Evolutionary conservation across 23 red algal genomes (phyloP).

Genomic region (Gracilaria domingensis): DNA sequence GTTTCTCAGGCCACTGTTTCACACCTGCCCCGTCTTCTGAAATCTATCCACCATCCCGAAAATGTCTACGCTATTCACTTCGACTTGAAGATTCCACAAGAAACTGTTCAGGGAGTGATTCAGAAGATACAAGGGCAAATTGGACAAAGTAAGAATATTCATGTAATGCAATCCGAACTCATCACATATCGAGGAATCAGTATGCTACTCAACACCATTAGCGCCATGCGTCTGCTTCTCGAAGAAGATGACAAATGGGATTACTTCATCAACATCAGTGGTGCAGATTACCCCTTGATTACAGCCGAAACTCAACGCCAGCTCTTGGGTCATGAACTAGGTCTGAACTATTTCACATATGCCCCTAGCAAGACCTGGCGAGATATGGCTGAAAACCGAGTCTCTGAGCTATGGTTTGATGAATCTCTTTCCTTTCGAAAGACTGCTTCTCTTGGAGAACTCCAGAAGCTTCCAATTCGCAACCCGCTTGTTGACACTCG

Average conservation of each 20-base stretch:
- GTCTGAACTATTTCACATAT: conserved; percentile 80
- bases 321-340: conserved; percentile 50
- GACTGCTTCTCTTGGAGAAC: conserved; percentile 14
- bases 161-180: conserved; percentile 83
- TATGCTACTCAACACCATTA: conserved; percentile 90
- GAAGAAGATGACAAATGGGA: conserved; percentile 60
- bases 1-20: conserved; percentile 41
- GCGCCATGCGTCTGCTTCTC: conserved; percentile 74
- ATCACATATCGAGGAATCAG: conserved; percentile 88
- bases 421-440: conserved; percentile 55
- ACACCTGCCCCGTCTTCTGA: conserved; percentile 59
- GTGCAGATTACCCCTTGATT: conserved; percentile 84
- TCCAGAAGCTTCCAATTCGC: conserved; percentile 23
- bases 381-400: conserved; percentile 62
- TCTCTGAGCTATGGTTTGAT: conserved; percentile 66
- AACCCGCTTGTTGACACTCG: conserved; percentile 71
- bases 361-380: conserved; percentile 56
- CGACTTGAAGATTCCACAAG: conserved; percentile 71
- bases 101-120: not conserved
- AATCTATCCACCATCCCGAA: conserved; percentile 47
- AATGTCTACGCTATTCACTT: conserved; percentile 90
- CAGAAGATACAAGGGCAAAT: not conserved
- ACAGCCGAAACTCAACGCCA: conserved; percentile 38
- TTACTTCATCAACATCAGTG: conserved; percentile 90
- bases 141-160: conserved; percentile 49